Evolutionary conservation across 768 basidiomycete genomes (phyloP), one percentile per base, ranked within the genome.

Genomic region (Mycena filopes): DNA sequence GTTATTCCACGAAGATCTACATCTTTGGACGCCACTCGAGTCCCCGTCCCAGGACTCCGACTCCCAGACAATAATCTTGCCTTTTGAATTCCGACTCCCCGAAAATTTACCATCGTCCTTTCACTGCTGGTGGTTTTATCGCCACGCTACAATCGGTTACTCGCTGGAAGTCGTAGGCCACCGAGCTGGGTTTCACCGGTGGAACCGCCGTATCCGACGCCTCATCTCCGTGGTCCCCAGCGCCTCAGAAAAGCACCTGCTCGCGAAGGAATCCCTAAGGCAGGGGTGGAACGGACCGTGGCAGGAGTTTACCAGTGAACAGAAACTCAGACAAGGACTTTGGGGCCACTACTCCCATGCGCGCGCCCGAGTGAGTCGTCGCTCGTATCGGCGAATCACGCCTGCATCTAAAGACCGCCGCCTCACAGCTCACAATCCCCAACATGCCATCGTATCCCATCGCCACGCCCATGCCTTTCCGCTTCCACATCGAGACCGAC

Each of bases 321-420:
- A 68, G 25, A 60, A 68, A 28, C 26, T 68, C 12, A 18, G 67
- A 15, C 15, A 50, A 20, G 63, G 63, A 4, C 56, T 68, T 21
- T 68, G 63, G 63, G 67, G 67, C 1, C 63, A 68, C 8, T 68
- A 68, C 31, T 64, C 67, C 11, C 55, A 46, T 61, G 67, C 55
- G 3, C 58, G 49, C 2, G 63, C 26, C 10, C 57, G 23, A 25
- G 67, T 48, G 20, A 12, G 47, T 42, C 21, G 41, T n/a, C 49
- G 11, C 8, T 48, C 20, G 7, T 25, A 10, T 12, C 13, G 11
- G 4, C 29, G n/a, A 26, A 5, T 15, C 36, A 26, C 25, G 48
- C 46, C 21, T 29, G 4, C 5, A 43, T 36, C n/a, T 20, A 20
- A 33, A 26, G 18, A 25, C 41, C 43, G n/a, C 15, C 41, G 12